Percentiles rank a stretch among this genome's conserved stretches.
Conservation (phyloP, 1,139 yeast species). For the Geotrichum klebahnii region DNA sequence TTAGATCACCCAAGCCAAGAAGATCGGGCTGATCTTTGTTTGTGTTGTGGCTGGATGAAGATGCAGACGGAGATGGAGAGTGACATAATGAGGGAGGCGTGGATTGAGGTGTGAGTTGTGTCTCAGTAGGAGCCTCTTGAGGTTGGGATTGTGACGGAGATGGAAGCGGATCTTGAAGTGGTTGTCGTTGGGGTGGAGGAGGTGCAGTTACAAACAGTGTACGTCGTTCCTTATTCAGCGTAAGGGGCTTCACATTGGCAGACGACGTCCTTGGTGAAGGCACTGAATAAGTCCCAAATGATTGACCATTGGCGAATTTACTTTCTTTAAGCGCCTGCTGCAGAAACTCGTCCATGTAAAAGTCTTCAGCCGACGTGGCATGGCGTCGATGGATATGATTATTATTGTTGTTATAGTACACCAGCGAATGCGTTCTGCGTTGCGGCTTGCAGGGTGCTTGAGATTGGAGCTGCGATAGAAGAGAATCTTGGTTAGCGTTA, state of each 20-base stretch:
- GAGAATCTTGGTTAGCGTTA: background rate
- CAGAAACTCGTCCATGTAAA: conserved; percentile 7
- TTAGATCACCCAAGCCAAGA: too few relatives aligned
- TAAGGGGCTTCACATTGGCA: background rate
- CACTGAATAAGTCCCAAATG: background rate
- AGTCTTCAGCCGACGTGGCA: conserved; percentile 1
- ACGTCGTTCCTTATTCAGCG: background rate
- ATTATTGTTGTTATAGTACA: conserved; percentile 8
- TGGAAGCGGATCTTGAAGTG: background rate
- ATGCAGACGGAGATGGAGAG: background rate
- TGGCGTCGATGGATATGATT: background rate
- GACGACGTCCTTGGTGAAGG: background rate
- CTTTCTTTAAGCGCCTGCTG: conserved; percentile 1
- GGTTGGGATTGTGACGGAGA: background rate
- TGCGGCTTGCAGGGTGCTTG: too few relatives aligned
- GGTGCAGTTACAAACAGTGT: too few relatives aligned
- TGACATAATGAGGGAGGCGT: background rate
- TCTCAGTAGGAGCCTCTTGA: too few relatives aligned
- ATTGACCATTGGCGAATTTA: background rate
- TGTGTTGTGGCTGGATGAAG: background rate
- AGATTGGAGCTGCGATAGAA: conserved; percentile 1
- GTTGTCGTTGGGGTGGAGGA: background rate
- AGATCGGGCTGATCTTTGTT: background rate
- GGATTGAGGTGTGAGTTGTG: conserved; percentile 1
- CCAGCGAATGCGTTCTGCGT: conserved; percentile 8